Percentiles rank a stretch among this genome's conserved stretches.
These are phyloP conservation scores for Lachancea fermentati DNA, from an alignment of 805 yeast species.

Conservation along the genomic window DNA sequence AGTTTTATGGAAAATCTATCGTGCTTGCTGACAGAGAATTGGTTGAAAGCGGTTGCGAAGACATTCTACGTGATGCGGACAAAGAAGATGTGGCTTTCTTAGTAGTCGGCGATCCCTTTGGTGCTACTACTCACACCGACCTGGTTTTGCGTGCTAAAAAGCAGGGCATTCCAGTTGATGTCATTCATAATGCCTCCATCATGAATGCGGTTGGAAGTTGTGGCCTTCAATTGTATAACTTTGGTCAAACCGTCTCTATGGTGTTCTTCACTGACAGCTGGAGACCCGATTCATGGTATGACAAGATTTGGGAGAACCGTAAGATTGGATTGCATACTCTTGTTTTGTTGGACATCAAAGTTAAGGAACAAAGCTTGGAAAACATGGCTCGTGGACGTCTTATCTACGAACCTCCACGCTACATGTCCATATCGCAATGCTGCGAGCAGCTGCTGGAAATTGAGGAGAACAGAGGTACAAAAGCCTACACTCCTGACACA, in stretches of 20 bases:
- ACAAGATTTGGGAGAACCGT: slow-evolving; percentile 83
- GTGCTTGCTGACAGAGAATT: slow-evolving; percentile 90
- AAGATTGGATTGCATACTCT: slow-evolving; percentile 88
- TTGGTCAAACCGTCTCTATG: slow-evolving; percentile 95
- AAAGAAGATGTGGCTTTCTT: slow-evolving; percentile 84
- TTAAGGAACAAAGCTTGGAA: slow-evolving; percentile 92
- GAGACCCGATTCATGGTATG: slow-evolving; percentile 95
- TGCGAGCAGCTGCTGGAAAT: slow-evolving; percentile 83
- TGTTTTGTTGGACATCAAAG: slow-evolving; percentile 85
- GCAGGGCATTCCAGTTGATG: slow-evolving; percentile 67
- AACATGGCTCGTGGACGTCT: slow-evolving; percentile 89
- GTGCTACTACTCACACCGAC: slow-evolving; percentile 98
- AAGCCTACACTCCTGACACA: slow-evolving; percentile 78
- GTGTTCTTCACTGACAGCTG: slow-evolving; percentile 93
- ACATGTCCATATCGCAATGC: slow-evolving; percentile 88
- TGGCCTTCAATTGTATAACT: slow-evolving; percentile 89
- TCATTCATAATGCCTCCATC: slow-evolving; percentile 91
- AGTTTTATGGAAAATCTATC: slow-evolving; percentile 79
- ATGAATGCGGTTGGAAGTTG: slow-evolving; percentile 99
- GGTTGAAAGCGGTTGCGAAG: slow-evolving; percentile 85
- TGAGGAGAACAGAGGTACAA: slow-evolving; percentile 69
- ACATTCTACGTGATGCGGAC: slow-evolving; percentile 70
- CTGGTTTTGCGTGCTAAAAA: slow-evolving; percentile 87
- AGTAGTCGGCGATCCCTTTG: slow-evolving; percentile 97
- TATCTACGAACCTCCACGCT: slow-evolving; percentile 94